phyloP scores from a whole-genome alignment of 257 asterid species.

The Solanum etuberosum region DNA sequence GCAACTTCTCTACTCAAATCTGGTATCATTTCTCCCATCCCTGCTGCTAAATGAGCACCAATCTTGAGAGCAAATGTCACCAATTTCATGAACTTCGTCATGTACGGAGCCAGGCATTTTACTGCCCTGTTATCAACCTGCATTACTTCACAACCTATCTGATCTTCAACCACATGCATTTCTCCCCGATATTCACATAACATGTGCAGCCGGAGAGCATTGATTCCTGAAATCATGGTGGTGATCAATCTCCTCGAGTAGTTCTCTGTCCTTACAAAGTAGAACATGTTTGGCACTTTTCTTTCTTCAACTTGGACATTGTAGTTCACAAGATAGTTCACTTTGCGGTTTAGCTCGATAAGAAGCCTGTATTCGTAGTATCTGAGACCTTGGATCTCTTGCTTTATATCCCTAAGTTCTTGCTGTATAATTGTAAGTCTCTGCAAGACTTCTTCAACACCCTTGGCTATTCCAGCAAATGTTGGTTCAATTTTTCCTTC shows the following conservation, averaged over 20 bases:
- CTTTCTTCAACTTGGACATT: slow-evolving; percentile 61
- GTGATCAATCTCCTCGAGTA: slow-evolving; percentile 74
- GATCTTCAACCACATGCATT: slow-evolving; percentile 80
- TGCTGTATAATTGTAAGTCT: slow-evolving; percentile 78
- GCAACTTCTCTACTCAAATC: slow-evolving; percentile 77
- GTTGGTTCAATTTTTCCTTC: slow-evolving; percentile 51
- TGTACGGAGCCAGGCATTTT: slow-evolving; percentile 55
- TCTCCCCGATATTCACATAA: slow-evolving; percentile 67
- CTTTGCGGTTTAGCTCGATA: slow-evolving; percentile 51
- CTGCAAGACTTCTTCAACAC: slow-evolving; percentile 68
- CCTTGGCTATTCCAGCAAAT: slow-evolving; percentile 71
- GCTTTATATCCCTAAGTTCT: slow-evolving; percentile 73
- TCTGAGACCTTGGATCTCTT: slow-evolving; percentile 81
- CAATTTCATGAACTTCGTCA: slow-evolving; percentile 66
- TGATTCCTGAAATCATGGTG: slow-evolving; percentile 65
- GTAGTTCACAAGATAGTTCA: slow-evolving; percentile 68
- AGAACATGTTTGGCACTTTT: slow-evolving; percentile 74
- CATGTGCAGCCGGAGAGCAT: slow-evolving; percentile 67
- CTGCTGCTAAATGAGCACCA: slow-evolving; percentile 86
- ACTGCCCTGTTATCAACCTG: slow-evolving; percentile 67
- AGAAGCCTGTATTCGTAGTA: slow-evolving; percentile 74
- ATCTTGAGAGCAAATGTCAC: slow-evolving; percentile 79
- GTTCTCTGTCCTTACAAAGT: slow-evolving; percentile 56
- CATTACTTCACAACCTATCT: slow-evolving; percentile 74
- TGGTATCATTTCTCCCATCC: slow-evolving; percentile 91